Conservation (phyloP, 2,329 filamentous ascomycete species). For the Aureobasidium namibiae region DNA sequence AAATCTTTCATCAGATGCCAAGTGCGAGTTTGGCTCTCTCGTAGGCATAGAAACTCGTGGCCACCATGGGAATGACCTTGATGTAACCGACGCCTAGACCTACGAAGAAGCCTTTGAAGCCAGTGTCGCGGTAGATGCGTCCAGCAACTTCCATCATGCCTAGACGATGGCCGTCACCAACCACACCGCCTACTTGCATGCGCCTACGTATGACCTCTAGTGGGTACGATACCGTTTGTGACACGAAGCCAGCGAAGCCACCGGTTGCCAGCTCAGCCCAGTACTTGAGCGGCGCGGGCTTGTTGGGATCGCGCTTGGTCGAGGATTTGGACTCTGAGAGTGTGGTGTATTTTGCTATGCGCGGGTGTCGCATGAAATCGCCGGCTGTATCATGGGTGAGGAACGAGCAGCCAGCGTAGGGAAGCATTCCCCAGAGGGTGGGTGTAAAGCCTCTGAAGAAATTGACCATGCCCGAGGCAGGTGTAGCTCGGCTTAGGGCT, state of each 20-base stretch:
- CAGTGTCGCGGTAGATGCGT: constrained; percentile 67
- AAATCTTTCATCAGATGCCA: constrained; percentile 33
- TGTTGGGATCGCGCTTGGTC: constrained; percentile 33
- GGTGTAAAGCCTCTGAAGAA: constrained; percentile 93
- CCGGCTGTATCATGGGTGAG: constrained; percentile 86
- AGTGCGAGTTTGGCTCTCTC: constrained; percentile 53
- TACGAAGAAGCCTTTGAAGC: constrained; percentile 78
- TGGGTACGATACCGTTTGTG: constrained; percentile 88
- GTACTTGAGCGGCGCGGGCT: constrained; percentile 65
- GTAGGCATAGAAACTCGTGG: constrained; percentile 62
- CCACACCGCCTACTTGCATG: constrained; percentile 94
- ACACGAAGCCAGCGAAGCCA: constrained; percentile 77
- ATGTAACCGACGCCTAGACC: constrained; percentile 90
- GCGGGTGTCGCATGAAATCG: constrained; percentile 67
- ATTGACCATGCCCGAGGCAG: constrained; percentile 66
- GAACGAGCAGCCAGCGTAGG: constrained; percentile 93
- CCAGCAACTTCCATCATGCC: constrained; percentile 69
- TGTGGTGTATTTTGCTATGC: constrained; percentile 64
- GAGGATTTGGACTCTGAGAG: constrained; percentile 42
- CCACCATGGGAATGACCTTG: constrained; percentile 86
- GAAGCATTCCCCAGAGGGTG: constrained; percentile 88
- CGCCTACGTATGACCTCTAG: constrained; percentile 83
- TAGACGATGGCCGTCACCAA: constrained; percentile 77
- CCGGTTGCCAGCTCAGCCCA: constrained; percentile 84
- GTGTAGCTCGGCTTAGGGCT: constrained; percentile 45